Percentiles rank a stretch among this genome's conserved stretches.
These are phyloP conservation scores for Senna siamea DNA, from an alignment of 306 rosid species.

Conservation along the genomic window DNA sequence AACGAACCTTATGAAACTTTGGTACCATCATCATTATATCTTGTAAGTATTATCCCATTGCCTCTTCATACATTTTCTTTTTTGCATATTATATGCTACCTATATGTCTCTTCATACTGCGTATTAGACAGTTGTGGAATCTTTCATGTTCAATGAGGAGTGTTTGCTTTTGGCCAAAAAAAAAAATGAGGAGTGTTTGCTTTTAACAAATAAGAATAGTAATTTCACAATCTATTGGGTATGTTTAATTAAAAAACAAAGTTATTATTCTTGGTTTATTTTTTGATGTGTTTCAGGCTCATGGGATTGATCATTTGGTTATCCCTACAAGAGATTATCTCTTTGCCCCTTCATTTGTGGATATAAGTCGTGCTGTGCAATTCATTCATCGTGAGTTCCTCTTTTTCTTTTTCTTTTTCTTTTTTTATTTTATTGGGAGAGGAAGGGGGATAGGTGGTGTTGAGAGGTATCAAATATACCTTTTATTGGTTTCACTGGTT, in stretches of 20 bases:
- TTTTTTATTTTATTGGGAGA: neutral
- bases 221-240: conserved; percentile 23
- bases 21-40: conserved; percentile 81
- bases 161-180: neutral
- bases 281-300: conserved; percentile 62
- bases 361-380: conserved; percentile 86
- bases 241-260: conserved; percentile 1
- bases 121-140: conserved; percentile 13
- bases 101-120: neutral
- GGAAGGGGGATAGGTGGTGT: neutral
- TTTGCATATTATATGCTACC: conserved; percentile 21
- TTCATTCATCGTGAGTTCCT: conserved; percentile 79
- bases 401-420: neutral
- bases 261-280: conserved; percentile 25
- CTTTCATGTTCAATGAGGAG: conserved; percentile 1
- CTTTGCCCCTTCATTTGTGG: conserved; percentile 87
- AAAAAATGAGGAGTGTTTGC: too few relatives aligned
- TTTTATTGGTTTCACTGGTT: conserved; percentile 9
- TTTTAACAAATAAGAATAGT: neutral
- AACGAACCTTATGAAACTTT: conserved; percentile 93
- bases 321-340: conserved; percentile 97
- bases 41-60: conserved; percentile 47
- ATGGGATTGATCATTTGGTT: conserved; percentile 89
- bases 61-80: neutral
- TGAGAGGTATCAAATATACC: neutral